A percentile compares a stretch with the other conserved stretches of the same genome.
Conservation (phyloP, 352 stramenopile genomes). For the Thalassiosira delicatula region DNA sequence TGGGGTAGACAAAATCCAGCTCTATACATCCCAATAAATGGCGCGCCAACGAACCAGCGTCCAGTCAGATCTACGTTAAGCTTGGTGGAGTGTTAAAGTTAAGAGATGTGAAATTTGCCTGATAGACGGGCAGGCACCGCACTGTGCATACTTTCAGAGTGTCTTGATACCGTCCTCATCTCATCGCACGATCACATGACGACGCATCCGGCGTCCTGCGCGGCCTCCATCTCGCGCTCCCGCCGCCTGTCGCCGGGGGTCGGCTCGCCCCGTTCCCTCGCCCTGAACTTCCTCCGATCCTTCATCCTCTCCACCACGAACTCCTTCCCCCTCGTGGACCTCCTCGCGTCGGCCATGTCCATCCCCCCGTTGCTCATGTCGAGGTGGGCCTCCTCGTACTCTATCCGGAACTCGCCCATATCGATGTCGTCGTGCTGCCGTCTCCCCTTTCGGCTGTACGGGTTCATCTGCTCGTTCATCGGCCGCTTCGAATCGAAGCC, state of each 20-base stretch:
- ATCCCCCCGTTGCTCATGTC: constrained; percentile 51
- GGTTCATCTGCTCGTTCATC: constrained; percentile 53
- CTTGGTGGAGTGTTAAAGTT: too few relatives aligned
- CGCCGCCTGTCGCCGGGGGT: too few relatives aligned
- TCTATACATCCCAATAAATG: too few relatives aligned
- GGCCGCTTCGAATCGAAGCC: constrained; percentile 56
- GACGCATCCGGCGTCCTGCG: too few relatives aligned
- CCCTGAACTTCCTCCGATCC: constrained; percentile 54
- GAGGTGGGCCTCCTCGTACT: constrained; percentile 68
- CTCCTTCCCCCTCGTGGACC: constrained; percentile 47
- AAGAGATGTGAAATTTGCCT: too few relatives aligned
- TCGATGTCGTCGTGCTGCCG: constrained; percentile 33
- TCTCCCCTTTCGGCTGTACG: constrained; percentile 43
- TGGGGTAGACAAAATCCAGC: too few relatives aligned
- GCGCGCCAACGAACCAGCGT: too few relatives aligned
- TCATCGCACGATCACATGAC: constrained; percentile 7
- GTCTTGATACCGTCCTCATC: too few relatives aligned
- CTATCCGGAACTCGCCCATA: constrained; percentile 41
- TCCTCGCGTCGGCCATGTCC: constrained; percentile 33
- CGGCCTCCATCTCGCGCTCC: too few relatives aligned
- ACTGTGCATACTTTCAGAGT: too few relatives aligned
- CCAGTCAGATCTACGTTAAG: too few relatives aligned
- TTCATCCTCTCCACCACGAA: constrained; percentile 60
- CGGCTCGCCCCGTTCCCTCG: constrained; percentile 56
- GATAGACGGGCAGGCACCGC: too few relatives aligned